phyloP scores from a whole-genome alignment of 176 grass and related monocot species.

The Dendrocalamus sinicus region DNA sequence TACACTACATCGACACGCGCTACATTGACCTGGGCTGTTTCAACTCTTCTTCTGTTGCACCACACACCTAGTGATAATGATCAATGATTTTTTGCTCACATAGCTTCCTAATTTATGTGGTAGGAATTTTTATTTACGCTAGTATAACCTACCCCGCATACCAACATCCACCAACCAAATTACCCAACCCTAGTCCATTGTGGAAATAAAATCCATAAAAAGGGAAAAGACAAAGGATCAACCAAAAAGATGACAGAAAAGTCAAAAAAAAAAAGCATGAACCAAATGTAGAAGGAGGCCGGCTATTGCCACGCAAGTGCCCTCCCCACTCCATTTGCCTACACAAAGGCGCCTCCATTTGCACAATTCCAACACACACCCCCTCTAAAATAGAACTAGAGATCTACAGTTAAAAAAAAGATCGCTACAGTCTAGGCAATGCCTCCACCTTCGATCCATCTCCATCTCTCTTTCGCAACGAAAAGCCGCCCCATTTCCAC shows the following conservation, averaged over 20 bases:
- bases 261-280: not conserved
- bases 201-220: slow-evolving; percentile 33
- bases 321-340: slow-evolving; percentile 36
- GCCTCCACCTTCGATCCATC: not conserved
- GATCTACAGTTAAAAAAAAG: not conserved
- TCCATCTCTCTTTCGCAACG: not conserved
- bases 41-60: too few relatives aligned
- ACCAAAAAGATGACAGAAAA: slow-evolving; percentile 8
- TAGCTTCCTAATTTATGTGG: too few relatives aligned
- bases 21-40: too few relatives aligned
- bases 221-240: not conserved
- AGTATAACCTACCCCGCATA: too few relatives aligned
- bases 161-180: slow-evolving; percentile 40
- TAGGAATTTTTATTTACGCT: too few relatives aligned
- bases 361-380: not conserved
- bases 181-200: slow-evolving; percentile 1
- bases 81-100: too few relatives aligned
- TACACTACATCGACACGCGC: too few relatives aligned
- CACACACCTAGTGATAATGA: too few relatives aligned
- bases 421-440: not conserved
- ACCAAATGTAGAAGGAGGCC: slow-evolving; percentile 34
- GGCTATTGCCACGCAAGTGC: slow-evolving; percentile 32
- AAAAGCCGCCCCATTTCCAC: slow-evolving; percentile 40
- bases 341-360: slow-evolving; percentile 17
- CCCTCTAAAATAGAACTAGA: not conserved